phyloP scores from a whole-genome alignment of 257 asterid species.

The Lavandula angustifolia region DNA sequence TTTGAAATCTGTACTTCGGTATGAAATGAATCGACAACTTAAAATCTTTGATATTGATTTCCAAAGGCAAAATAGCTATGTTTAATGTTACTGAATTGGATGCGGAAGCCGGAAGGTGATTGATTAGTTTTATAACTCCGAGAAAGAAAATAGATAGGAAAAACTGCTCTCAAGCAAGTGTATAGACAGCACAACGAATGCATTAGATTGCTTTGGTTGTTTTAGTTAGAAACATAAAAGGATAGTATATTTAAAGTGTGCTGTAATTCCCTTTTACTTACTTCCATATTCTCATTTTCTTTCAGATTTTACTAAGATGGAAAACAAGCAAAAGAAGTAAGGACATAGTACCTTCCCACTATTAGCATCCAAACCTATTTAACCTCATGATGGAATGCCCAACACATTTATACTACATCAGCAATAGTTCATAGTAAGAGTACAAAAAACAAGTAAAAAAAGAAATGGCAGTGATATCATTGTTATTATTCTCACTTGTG shows the following conservation, averaged over 20 bases:
- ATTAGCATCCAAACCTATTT: too few relatives aligned
- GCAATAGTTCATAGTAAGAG: not conserved
- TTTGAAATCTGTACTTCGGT: constrained; percentile 8
- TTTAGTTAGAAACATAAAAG: not conserved
- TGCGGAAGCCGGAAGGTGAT: not conserved
- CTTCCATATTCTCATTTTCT: not conserved
- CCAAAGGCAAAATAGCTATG: not conserved
- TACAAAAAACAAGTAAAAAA: too few relatives aligned
- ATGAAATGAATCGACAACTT: not conserved
- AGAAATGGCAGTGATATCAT: not conserved
- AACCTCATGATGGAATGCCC: too few relatives aligned
- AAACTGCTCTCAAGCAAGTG: not conserved
- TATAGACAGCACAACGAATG: not conserved
- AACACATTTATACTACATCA: too few relatives aligned
- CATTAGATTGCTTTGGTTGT: not conserved
- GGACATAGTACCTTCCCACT: not conserved
- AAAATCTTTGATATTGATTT: not conserved
- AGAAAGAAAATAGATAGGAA: not conserved
- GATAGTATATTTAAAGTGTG: too few relatives aligned
- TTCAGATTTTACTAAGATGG: not conserved
- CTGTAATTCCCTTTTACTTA: too few relatives aligned
- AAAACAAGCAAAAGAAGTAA: not conserved
- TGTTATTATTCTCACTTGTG: not conserved
- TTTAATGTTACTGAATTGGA: not conserved
- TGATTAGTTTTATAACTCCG: not conserved